Percentiles rank a stretch among this genome's conserved stretches.
Conservation (phyloP, 305 asterid genomes). For the Rubia peregrina region DNA sequence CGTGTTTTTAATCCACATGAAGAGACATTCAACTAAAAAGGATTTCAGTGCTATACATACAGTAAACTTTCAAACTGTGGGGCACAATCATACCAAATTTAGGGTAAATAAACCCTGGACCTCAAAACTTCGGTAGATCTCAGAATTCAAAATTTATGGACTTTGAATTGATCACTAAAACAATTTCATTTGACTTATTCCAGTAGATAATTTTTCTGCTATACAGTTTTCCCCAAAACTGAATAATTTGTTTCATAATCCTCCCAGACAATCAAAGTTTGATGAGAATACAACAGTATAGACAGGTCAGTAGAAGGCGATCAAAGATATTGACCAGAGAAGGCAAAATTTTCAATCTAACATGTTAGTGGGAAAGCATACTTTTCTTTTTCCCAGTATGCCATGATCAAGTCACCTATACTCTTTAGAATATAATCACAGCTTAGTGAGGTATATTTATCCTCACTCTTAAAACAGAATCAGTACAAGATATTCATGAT, state of each 20-base stretch:
- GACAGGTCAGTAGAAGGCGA: background rate
- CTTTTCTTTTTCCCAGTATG: background rate
- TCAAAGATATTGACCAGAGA: background rate
- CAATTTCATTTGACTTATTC: background rate
- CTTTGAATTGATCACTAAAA: background rate
- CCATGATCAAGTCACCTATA: background rate
- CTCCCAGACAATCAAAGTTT: background rate
- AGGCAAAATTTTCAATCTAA: background rate
- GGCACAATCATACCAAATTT: background rate
- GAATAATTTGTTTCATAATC: background rate
- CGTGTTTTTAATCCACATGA: background rate
- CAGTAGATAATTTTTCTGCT: background rate
- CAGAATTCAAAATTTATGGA: background rate
- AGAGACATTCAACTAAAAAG: background rate
- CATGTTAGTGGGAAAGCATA: background rate
- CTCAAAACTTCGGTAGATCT: background rate
- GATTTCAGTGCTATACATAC: too few species aligned
- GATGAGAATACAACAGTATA: background rate
- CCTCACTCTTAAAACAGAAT: background rate
- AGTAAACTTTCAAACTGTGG: background rate
- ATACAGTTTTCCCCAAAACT: background rate
- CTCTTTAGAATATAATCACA: background rate
- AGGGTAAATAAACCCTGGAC: too few species aligned
- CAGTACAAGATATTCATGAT: background rate
- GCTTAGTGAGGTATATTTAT: background rate